Conservation (phyloP, 2,329 filamentous ascomycete genomes). For the Zelopaecilomyces penicillatus region DNA sequence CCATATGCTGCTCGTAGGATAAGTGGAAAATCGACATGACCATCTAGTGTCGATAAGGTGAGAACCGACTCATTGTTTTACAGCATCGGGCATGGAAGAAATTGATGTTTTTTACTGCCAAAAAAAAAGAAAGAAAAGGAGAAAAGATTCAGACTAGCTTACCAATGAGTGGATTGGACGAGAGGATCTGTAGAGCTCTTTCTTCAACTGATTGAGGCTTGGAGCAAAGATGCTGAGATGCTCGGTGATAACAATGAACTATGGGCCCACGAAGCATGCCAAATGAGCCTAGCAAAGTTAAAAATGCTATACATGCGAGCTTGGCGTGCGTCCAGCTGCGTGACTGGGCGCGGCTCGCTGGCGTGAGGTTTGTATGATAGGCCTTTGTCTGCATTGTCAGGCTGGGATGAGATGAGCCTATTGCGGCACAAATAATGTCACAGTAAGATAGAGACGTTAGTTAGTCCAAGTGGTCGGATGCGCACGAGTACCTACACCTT, state of each 20-base stretch:
- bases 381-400: no score
- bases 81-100: neutral
- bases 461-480: no score
- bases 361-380: no score
- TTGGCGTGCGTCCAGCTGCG: slow-evolving; percentile 5
- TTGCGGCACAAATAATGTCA: no score
- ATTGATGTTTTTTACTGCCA: neutral
- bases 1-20: slow-evolving; percentile 56
- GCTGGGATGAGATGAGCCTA: no score
- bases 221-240: slow-evolving; percentile 17
- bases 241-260: slow-evolving; percentile 14
- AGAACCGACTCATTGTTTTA: no score
- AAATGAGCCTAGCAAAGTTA: slow-evolving; percentile 6
- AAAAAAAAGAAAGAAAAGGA: neutral
- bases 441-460: no score
- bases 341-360: no score
- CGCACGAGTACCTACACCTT: no score
- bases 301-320: neutral
- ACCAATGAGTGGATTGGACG: slow-evolving; percentile 43
- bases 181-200: slow-evolving; percentile 38
- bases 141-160: slow-evolving; percentile 5
- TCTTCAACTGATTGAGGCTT: slow-evolving; percentile 31
- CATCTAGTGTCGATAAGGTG: slow-evolving; percentile 46
- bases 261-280: slow-evolving; percentile 19
- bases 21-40: slow-evolving; percentile 82